Base-by-base conservation (phyloP, 2,329 filamentous ascomycete species). In the Amesomyces nigricolor region DNA sequence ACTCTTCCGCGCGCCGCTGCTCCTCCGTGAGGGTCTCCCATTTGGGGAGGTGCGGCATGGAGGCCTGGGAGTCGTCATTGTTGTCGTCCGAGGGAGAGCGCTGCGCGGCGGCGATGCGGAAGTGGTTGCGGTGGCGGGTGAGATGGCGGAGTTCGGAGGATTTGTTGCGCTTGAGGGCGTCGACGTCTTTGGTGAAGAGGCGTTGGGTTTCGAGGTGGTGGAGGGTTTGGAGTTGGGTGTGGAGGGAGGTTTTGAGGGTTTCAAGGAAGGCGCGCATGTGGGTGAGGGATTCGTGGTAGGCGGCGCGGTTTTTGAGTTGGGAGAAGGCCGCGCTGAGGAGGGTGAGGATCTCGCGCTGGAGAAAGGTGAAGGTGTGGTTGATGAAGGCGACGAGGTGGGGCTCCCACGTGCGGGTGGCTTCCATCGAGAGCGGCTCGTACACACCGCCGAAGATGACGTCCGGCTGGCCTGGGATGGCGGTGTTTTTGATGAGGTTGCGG, bases 401-500 rank as follows among this genome's bases (percentile, higher is more conserved):
- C 1, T 75, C 64, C 86, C 86, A 89, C 1, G 80, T 77, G 7
- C 67, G 65, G 1, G 88, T 78, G 0, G 79, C 78, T n/a, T 79
- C 70, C 14, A 75, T 71, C 45, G 80, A 82, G 14, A 88, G 72
- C 0, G 74, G 73, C 29, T 83, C 78, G 19, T 85, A 82, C 0
- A 86, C 82, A 3, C 26, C 56, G 5, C 57, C 42, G 0, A 61
- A 62, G 3, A 65, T 58, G 8, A 65, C 59, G 11, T 59, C 61
- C 6, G 61, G 63, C 38, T 81, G 78, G 0, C 80, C 76, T 0
- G 83, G 78, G 0, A 82, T 78, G 0, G 83, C 74, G 6, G 79
- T 77, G 0, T 82, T 82, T 61, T 72, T 68, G 13, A 87, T 84
- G 10, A 83, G 76, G 0, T 73, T 68, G 0, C 78, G 75, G 1